phyloP scores from a whole-genome alignment of 2,329 filamentous ascomycete species.

The Thielaviopsis populi region DNA sequence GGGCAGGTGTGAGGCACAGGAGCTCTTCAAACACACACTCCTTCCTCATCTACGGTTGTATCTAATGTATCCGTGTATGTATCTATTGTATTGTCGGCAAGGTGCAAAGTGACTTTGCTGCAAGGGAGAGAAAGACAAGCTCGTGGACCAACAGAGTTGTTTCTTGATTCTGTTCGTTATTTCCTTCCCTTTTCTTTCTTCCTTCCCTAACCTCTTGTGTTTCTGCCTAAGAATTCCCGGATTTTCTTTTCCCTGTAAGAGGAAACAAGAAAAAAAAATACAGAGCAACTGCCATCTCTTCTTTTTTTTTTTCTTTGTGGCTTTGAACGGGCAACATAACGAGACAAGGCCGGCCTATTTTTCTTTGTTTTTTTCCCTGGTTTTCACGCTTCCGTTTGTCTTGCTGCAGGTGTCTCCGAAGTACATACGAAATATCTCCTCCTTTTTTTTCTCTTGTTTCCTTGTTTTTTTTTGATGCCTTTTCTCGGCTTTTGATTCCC shows the following conservation, averaged over 20 bases:
- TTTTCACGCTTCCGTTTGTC: not conserved
- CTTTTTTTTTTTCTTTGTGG: not conserved
- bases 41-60: not conserved
- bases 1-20: slow-evolving; percentile 3
- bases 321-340: not conserved
- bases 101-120: not conserved
- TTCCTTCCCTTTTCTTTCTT: not conserved
- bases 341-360: not conserved
- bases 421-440: not conserved
- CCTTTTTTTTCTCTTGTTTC: not conserved
- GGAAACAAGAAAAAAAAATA: not conserved
- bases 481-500: not conserved
- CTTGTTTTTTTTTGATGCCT: not conserved
- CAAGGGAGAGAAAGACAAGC: not conserved
- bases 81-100: not conserved
- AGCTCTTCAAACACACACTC: not conserved
- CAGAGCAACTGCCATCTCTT: not conserved
- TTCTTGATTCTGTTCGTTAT: not conserved
- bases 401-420: not conserved
- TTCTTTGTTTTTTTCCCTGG: not conserved
- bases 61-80: not conserved
- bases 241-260: not conserved
- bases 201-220: not conserved
- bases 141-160: not conserved
- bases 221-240: not conserved